phyloP scores from a whole-genome alignment of 2,329 filamentous ascomycete species.

The Niveomyces coronatus region DNA sequence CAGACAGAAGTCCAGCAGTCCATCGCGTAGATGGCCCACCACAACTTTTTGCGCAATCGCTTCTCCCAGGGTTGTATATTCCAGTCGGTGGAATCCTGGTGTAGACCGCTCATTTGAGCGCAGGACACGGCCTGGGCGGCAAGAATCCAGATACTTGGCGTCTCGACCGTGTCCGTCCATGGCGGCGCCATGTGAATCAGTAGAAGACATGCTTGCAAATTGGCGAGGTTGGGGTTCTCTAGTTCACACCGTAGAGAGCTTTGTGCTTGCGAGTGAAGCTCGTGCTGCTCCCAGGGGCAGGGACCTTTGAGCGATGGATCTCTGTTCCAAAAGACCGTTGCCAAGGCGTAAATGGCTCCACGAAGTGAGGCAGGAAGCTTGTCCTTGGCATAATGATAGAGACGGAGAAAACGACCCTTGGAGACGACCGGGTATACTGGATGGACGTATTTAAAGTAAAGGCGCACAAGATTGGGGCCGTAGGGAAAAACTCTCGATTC shows the following conservation, averaged over 20 bases:
- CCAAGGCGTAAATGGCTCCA: constrained; percentile 34
- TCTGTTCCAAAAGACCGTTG: constrained; percentile 30
- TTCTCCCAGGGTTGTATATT: constrained; percentile 32
- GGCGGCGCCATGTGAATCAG: constrained; percentile 35
- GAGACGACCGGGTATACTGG: constrained; percentile 33
- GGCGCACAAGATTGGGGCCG: constrained; percentile 29
- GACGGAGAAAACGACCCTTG: constrained; percentile 31
- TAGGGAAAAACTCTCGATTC: constrained; percentile 31
- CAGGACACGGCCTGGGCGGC: constrained; percentile 32
- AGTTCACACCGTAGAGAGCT: constrained; percentile 33
- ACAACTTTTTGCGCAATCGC: constrained; percentile 31
- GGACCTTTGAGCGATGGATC: constrained; percentile 21
- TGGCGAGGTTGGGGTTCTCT: constrained; percentile 35
- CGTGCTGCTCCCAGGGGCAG: constrained; percentile 29
- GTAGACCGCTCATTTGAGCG: constrained; percentile 36
- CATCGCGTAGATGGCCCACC: constrained; percentile 33
- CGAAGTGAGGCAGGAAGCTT: constrained; percentile 33
- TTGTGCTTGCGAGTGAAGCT: constrained; percentile 31
- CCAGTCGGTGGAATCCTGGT: constrained; percentile 32
- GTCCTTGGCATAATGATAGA: constrained; percentile 26
- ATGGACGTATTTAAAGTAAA: constrained; percentile 37
- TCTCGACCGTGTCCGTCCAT: constrained; percentile 35
- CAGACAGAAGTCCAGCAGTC: constrained; percentile 36
- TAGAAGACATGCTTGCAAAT: constrained; percentile 35
- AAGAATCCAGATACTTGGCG: constrained; percentile 33